Evolutionary conservation across 495 filamentous ascomycete genomes (phyloP).

Genomic region (Tuber borchii): DNA sequence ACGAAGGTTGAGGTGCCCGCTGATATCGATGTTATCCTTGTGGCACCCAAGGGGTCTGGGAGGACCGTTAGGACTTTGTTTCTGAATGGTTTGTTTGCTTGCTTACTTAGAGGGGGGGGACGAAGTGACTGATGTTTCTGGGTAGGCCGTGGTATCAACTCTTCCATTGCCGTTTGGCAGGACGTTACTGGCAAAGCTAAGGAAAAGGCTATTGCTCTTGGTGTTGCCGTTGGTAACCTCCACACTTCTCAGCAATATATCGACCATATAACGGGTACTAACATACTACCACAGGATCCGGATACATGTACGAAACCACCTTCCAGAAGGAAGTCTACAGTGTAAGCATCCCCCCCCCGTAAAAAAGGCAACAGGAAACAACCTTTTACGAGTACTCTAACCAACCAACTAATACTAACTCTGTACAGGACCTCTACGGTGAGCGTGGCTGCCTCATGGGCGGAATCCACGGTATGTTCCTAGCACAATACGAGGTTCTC

Average conservation of each 20-base stretch:
- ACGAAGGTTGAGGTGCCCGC: slow-evolving; percentile 96
- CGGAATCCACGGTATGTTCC: slow-evolving; percentile 99
- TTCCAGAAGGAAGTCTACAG: slow-evolving; percentile 99
- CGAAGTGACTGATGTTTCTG: slow-evolving; percentile 49
- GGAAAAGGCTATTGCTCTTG: slow-evolving; percentile 95
- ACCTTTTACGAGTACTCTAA: neutral
- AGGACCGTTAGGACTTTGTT: slow-evolving; percentile 97
- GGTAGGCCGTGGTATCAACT: slow-evolving; percentile 88
- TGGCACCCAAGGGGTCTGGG: slow-evolving; percentile 97
- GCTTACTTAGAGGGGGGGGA: slow-evolving; percentile 40
- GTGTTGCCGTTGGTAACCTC: slow-evolving; percentile 70
- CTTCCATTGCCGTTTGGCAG: slow-evolving; percentile 95
- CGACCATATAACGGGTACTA: neutral
- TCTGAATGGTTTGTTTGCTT: slow-evolving; percentile 43
- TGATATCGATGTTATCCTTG: slow-evolving; percentile 97
- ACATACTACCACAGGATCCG: slow-evolving; percentile 44
- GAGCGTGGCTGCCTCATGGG: slow-evolving; percentile 99
- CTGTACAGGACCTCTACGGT: slow-evolving; percentile 72
- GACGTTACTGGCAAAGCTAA: slow-evolving; percentile 96
- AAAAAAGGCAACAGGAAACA: no score
- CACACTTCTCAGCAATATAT: neutral
- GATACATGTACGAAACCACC: slow-evolving; percentile 99
- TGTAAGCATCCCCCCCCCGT: slow-evolving; percentile 12
- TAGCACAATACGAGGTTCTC: slow-evolving; percentile 99
- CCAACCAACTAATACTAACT: neutral